These are phyloP conservation scores for Phytophthora brassicae DNA, from an alignment of 352 stramenopile species.

Conservation along the genomic window DNA sequence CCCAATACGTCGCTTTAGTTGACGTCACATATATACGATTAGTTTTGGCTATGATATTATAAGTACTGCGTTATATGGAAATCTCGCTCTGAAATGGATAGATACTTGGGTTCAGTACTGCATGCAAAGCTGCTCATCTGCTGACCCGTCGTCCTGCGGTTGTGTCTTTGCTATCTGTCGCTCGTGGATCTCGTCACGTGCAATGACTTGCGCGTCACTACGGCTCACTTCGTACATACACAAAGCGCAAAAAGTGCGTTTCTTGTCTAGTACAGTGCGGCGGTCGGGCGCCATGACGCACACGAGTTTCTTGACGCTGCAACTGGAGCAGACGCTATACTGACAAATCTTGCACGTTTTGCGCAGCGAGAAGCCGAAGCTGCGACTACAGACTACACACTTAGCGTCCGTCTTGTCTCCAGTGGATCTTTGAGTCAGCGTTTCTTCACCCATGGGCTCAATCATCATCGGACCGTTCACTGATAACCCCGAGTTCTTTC, in stretches of 20 bases:
- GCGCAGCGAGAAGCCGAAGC: constrained; percentile 20
- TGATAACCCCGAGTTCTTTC: constrained; percentile 32
- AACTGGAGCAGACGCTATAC: constrained; percentile 31
- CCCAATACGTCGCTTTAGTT: too few relatives aligned
- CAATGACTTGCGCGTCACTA: constrained; percentile 31
- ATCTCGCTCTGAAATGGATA: too few relatives aligned
- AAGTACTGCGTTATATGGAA: too few relatives aligned
- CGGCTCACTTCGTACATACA: constrained; percentile 33
- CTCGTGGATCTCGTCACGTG: constrained; percentile 34
- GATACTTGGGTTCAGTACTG: constrained; percentile 6
- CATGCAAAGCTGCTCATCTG: constrained; percentile 7
- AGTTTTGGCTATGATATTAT: too few relatives aligned
- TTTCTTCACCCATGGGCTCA: neutral
- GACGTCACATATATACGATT: too few relatives aligned
- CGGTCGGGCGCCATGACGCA: constrained; percentile 40
- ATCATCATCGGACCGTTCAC: constrained; percentile 25
- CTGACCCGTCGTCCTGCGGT: constrained; percentile 22
- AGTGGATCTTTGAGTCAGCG: neutral
- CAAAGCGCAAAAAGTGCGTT: constrained; percentile 39
- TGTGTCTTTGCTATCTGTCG: constrained; percentile 9
- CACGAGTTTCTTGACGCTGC: constrained; percentile 43
- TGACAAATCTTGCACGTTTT: constrained; percentile 34
- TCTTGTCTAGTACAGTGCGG: constrained; percentile 36
- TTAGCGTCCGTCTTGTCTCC: neutral
- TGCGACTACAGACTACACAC: constrained; percentile 16